Conservation (phyloP, 805 yeast species). For the Starmerella bombi region DNA sequence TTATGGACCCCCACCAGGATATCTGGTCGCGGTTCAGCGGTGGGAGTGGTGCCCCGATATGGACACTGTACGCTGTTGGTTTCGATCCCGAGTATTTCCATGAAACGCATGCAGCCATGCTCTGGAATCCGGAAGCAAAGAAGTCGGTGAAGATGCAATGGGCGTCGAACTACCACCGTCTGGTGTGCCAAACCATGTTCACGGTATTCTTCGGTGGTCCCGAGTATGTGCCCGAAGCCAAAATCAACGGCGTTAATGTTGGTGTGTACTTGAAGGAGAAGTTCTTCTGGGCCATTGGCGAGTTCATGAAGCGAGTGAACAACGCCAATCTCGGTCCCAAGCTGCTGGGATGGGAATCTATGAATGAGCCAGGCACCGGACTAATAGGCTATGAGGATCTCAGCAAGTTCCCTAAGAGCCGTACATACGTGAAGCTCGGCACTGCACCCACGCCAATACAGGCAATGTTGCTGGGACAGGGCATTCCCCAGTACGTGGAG, state of each 20-base stretch:
- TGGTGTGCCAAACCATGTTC: conserved; percentile 75
- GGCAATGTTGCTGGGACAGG: conserved; percentile 64
- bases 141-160: conserved; percentile 61
- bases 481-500: conserved; percentile 54
- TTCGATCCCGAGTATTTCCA: conserved; percentile 54
- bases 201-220: conserved; percentile 73
- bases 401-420: conserved; percentile 18
- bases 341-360: conserved; percentile 62
- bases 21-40: conserved; percentile 87
- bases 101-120: conserved; percentile 62
- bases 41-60: conserved; percentile 86
- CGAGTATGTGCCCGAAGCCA: conserved; percentile 58
- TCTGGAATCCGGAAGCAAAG: conserved; percentile 43
- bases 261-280: conserved; percentile 62
- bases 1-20: conserved; percentile 84
- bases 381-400: conserved; percentile 51
- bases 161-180: conserved; percentile 70
- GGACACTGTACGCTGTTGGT: conserved; percentile 90
- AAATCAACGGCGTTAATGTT: conserved; percentile 57
- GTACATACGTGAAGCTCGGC: conserved; percentile 48
- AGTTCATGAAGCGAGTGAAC: conserved; percentile 35
- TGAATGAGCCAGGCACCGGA: conserved; percentile 79
- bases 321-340: conserved; percentile 27
- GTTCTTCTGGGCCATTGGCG: conserved; percentile 41
- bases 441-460: conserved; percentile 75